Conservation (phyloP, 139 green algal genomes). For the Asterochloris sp. region DNA sequence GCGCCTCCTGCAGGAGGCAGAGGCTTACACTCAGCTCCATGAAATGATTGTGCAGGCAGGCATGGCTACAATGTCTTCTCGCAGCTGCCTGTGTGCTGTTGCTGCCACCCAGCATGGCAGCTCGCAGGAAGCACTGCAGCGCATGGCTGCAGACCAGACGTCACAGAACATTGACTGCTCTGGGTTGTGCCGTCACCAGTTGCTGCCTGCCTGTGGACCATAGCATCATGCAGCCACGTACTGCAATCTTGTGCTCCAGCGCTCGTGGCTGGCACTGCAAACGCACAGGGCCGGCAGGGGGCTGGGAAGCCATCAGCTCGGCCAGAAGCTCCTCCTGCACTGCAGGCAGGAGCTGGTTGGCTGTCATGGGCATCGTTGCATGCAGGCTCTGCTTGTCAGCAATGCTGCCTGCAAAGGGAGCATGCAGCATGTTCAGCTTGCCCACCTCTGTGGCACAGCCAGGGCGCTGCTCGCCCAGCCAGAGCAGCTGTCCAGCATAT, state of each 20-base stretch:
- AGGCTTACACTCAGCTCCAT: not conserved
- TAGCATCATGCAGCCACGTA: not conserved
- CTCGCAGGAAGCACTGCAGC: too few species aligned
- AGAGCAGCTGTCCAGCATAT: not conserved
- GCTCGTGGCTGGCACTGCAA: constrained; percentile 5
- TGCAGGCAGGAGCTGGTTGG: not conserved
- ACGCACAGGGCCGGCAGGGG: not conserved
- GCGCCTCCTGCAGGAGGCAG: not conserved
- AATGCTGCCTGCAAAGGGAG: too few species aligned
- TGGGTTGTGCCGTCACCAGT: too few species aligned
- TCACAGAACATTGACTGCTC: too few species aligned
- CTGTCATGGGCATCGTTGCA: too few species aligned
- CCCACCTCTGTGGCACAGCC: not conserved
- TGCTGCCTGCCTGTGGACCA: not conserved
- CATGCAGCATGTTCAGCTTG: too few species aligned
- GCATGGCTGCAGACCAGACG: too few species aligned
- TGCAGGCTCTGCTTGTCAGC: too few species aligned
- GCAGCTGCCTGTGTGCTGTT: too few species aligned
- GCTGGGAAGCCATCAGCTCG: not conserved
- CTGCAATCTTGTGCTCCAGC: not conserved
- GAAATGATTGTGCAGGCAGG: too few species aligned
- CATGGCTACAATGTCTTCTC: too few species aligned
- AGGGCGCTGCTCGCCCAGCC: not conserved
- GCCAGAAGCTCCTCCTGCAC: constrained; percentile 2
- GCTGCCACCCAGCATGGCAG: too few species aligned